Evolutionary conservation across 306 rosid species (phyloP).

Genomic region (Luffa acutangula): DNA sequence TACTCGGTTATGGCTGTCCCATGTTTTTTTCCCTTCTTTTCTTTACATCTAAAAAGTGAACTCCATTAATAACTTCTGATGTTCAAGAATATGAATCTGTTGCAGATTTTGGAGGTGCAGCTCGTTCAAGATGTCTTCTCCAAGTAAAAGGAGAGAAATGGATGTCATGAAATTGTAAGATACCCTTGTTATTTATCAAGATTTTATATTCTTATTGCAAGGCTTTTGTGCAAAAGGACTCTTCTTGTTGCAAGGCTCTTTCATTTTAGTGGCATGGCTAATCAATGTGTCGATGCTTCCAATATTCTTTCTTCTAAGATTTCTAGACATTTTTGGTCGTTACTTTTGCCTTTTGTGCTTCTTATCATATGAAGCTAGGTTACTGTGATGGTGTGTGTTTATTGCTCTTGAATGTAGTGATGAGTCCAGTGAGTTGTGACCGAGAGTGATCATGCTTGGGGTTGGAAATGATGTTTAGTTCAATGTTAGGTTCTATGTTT

Average conservation of each 20-base stretch:
- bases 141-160: slow-evolving; percentile 98
- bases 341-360: neutral
- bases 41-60: neutral
- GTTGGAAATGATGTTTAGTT: neutral
- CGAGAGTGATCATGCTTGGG: neutral
- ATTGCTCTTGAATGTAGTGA: neutral
- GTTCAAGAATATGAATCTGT: neutral
- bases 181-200: neutral
- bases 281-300: no score
- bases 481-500: no score
- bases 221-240: no score
- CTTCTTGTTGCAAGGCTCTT: no score
- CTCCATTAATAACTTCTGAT: neutral
- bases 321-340: neutral
- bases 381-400: neutral
- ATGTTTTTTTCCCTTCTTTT: neutral
- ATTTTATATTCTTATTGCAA: neutral
- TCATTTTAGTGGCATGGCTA: no score
- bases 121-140: slow-evolving; percentile 77
- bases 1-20: neutral
- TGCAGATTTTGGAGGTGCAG: slow-evolving; percentile 39
- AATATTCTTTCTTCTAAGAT: no score
- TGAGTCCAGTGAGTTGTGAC: neutral
- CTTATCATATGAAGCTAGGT: neutral
- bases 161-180: slow-evolving; percentile 99